Base-by-base conservation (phyloP, 192 early-diverging fungal genomes). In the Spinellus fusiger region DNA sequence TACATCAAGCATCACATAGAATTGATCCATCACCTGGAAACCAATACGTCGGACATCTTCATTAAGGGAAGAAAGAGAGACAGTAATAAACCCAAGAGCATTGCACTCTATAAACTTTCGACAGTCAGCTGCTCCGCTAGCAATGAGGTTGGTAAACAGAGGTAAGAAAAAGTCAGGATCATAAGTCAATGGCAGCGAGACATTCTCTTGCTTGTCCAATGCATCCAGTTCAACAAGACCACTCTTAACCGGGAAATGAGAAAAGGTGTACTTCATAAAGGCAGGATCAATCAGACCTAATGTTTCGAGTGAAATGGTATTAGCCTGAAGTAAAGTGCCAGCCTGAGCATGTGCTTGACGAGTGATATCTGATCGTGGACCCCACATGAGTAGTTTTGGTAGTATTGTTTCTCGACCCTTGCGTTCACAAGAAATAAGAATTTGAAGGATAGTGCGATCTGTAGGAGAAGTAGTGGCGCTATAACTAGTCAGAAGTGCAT, bases 151-250 rank as follows among this genome's bases (percentile, higher is more conserved):
- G 1, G 82, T 82, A 64, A 89, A 79, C 12, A 90, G 72, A 20
- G 91, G 88, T 25, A 93, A 66, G 62, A 90, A 77, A 67, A 89
- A 93, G 6, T 72, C 62, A 23, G 81, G 77, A 65, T 91, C 88
- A 57, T 91, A 93, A 37, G 25, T 64, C 20, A 4, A 4, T 49
- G 3, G 61, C 44, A 3, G 22, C 54, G 34, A 44, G 9, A 13
- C 28, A 26, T 28, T 46, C 23, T 35, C 28, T 18, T 10, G 23
- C 46, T n/a, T n/a, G 18, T 44, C 40, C 3, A 18, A 18, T 6
- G 18, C 18, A 12, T 44, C 18, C 4, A 20, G 26, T 34, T 15
- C 18, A 18, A 76, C 64, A 31, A 82, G 55, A 33, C 66, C 37
- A 12, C 66, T 64, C 27, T 78, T 66, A 1, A 80, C 28, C 29